These are phyloP conservation scores for Pleurotus tuber-regium DNA, from an alignment of 768 basidiomycete species.

Conservation along the genomic window DNA sequence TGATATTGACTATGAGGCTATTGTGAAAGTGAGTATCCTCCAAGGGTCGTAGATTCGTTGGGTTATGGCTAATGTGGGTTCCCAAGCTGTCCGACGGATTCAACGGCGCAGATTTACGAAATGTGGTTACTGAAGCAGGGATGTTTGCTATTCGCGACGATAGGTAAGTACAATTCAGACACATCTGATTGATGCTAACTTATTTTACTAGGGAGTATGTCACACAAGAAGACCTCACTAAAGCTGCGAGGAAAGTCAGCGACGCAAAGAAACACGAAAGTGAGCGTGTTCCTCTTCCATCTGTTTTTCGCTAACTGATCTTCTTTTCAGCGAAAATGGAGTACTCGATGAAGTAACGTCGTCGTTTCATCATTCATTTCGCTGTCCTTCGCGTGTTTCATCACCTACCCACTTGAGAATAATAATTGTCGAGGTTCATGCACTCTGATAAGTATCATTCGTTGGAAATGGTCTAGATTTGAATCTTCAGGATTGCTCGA, in stretches of 20 bases:
- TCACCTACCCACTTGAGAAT: too few species aligned
- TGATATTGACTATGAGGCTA: constrained; percentile 96
- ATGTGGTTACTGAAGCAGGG: constrained; percentile 93
- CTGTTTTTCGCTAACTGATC: constrained; percentile 7
- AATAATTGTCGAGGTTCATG: too few species aligned
- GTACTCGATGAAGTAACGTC: constrained; percentile 28
- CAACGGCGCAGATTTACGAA: constrained; percentile 95
- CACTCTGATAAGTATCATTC: too few species aligned
- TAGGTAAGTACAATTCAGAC: constrained; percentile 43
- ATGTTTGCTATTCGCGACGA: constrained; percentile 99
- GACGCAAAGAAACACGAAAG: constrained; percentile 99
- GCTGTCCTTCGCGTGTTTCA: too few species aligned
- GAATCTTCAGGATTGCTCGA: too few species aligned
- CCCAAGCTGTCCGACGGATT: constrained; percentile 81
- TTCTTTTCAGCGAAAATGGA: constrained; percentile 48
- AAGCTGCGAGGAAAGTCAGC: constrained; percentile 92
- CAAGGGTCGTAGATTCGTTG: background rate
- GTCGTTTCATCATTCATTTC: background rate
- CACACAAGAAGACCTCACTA: constrained; percentile 92
- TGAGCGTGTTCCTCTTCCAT: constrained; percentile 38
- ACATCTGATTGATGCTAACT: constrained; percentile 6
- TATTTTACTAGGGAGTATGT: constrained; percentile 66
- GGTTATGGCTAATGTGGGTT: constrained; percentile 1
- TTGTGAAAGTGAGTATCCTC: constrained; percentile 72
- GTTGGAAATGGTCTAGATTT: too few species aligned